A percentile compares a stretch with the other conserved stretches of the same genome.
These are phyloP conservation scores for Penicillium cataractarum DNA, from an alignment of 495 filamentous ascomycete genomes.

Conservation along the genomic window DNA sequence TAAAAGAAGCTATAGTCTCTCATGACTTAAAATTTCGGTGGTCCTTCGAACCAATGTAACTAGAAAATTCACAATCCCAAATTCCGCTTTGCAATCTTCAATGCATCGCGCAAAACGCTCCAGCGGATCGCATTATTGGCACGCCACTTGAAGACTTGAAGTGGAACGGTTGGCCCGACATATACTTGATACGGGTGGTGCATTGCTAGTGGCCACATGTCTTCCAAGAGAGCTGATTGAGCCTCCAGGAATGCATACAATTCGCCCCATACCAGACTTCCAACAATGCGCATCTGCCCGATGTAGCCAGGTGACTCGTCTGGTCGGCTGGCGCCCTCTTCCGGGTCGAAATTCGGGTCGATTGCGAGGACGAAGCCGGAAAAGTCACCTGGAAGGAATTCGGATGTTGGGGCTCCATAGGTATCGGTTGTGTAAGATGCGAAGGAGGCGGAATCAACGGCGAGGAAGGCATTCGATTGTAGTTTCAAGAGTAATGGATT, in stretches of 20 bases:
- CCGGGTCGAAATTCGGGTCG: constrained; percentile 26
- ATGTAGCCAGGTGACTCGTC: constrained; percentile 12
- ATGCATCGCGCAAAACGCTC: neutral
- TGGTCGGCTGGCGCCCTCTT: neutral
- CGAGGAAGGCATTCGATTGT: neutral
- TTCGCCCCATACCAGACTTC: constrained; percentile 40
- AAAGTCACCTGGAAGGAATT: constrained; percentile 23
- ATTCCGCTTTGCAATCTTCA: neutral
- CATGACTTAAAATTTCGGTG: neutral
- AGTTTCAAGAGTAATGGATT: neutral
- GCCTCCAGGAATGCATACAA: constrained; percentile 26
- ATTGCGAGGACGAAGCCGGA: constrained; percentile 34
- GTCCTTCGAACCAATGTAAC: neutral
- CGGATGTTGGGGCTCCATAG: neutral
- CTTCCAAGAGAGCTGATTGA: constrained; percentile 19
- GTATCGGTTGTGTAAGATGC: neutral
- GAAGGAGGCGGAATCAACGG: constrained; percentile 9
- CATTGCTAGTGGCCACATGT: constrained; percentile 35
- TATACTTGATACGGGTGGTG: constrained; percentile 41
- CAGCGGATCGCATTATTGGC: neutral
- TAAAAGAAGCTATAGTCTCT: too few species aligned
- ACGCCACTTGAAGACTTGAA: neutral
- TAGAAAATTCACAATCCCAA: neutral
- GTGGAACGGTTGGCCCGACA: constrained; percentile 26
- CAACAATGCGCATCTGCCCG: constrained; percentile 38